phyloP scores from a whole-genome alignment of 1,284 basidiomycete species.

The Boletus sp. region DNA sequence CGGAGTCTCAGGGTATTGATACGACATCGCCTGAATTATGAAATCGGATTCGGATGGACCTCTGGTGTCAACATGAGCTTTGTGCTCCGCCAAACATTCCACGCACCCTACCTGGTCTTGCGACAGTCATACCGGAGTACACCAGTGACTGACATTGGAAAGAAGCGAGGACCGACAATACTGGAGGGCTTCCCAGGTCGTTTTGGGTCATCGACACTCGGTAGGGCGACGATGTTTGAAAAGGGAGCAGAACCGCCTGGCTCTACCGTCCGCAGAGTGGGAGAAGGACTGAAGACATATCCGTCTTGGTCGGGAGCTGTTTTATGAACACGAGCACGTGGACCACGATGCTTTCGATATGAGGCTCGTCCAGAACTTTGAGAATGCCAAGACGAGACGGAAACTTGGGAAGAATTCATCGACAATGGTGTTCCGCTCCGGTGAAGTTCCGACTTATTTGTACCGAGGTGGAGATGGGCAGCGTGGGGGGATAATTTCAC shows the following conservation, averaged over 20 bases:
- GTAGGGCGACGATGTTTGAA: conserved; percentile 2
- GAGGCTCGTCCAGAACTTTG: conserved; percentile 22
- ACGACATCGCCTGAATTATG: conserved; percentile 18
- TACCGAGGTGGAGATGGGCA: background rate
- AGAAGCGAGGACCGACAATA: conserved; percentile 6
- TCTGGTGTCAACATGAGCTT: conserved; percentile 15
- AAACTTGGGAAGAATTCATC: conserved; percentile 14
- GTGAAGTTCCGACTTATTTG: background rate
- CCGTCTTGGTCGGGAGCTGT: background rate
- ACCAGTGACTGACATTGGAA: conserved; percentile 16
- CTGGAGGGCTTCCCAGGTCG: conserved; percentile 8
- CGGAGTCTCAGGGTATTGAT: conserved; percentile 18
- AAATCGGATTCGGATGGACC: background rate
- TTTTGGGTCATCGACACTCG: conserved; percentile 9
- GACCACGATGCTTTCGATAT: conserved; percentile 24
- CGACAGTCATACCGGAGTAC: conserved; percentile 19
- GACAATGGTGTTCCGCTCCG: conserved; percentile 14
- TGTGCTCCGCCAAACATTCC: background rate
- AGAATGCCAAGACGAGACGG: conserved; percentile 20
- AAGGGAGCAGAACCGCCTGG: background rate
- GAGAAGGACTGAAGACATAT: background rate
- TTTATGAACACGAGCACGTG: conserved; percentile 10
- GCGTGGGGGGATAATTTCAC: background rate
- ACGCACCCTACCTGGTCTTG: conserved; percentile 13
- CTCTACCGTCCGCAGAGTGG: background rate